Evolutionary conservation across 805 yeast genomes (phyloP).

Genomic region (Crinitomyces ghanaensis): DNA sequence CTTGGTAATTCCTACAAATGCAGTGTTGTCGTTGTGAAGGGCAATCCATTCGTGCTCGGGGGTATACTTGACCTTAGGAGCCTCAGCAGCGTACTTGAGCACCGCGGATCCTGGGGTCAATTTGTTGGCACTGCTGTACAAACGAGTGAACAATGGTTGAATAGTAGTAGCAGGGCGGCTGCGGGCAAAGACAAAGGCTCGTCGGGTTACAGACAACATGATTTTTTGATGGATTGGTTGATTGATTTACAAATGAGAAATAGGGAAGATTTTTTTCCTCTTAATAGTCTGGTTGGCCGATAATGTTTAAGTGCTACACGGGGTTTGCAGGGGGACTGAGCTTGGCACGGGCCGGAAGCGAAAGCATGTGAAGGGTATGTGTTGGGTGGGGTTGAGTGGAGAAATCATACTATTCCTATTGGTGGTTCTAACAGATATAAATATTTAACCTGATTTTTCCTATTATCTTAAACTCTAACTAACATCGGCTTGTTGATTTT

Average conservation of each 20-base stretch:
- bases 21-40: conserved; percentile 59
- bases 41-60: conserved; percentile 94
- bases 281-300: conserved; percentile 1
- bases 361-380: not conserved
- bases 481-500: too few species aligned
- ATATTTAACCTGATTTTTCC: too few species aligned
- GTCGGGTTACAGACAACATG: too few species aligned
- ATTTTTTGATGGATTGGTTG: too few species aligned
- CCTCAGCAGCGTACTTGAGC: conserved; percentile 18
- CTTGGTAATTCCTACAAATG: conserved; percentile 82
- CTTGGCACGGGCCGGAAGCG: conserved; percentile 1
- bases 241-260: too few species aligned
- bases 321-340: not conserved
- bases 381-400: conserved; percentile 3
- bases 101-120: conserved; percentile 21
- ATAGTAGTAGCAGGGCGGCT: too few species aligned
- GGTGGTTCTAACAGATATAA: too few species aligned
- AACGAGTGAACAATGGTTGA: too few species aligned
- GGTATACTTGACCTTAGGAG: conserved; percentile 42
- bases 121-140: conserved; percentile 22
- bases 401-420: too few species aligned
- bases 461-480: too few species aligned
- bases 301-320: not conserved
- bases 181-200: too few species aligned
- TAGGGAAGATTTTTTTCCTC: too few species aligned